Evolutionary conservation across 2,329 filamentous ascomycete genomes (phyloP).

Genomic region (Venturia carpophila): DNA sequence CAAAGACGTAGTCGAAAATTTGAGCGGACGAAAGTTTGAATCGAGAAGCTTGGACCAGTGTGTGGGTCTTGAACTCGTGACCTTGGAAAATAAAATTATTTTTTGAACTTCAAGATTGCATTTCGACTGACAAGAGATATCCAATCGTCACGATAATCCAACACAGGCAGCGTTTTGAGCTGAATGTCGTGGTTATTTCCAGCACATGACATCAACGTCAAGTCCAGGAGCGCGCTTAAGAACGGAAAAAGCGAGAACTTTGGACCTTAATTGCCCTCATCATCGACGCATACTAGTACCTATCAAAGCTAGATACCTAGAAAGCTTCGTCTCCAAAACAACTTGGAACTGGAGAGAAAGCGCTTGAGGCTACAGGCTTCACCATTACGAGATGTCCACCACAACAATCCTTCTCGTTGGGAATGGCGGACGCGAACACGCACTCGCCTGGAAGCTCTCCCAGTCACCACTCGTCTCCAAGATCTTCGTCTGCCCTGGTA

Average conservation of each 20-base stretch:
- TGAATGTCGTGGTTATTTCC: not conserved
- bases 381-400: slow-evolving; percentile 1
- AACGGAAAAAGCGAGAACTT: not conserved
- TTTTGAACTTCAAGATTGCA: not conserved
- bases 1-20: not conserved
- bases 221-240: not conserved
- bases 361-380: not conserved
- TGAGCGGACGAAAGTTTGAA: not conserved
- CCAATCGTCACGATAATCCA: not conserved
- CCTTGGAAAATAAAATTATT: not conserved
- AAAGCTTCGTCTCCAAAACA: not conserved
- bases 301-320: not conserved
- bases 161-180: not conserved
- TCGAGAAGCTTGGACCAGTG: not conserved
- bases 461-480: slow-evolving; percentile 71
- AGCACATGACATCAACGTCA: not conserved
- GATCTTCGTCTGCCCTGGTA: slow-evolving; percentile 65
- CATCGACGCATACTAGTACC: not conserved
- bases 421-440: slow-evolving; percentile 90
- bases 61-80: not conserved
- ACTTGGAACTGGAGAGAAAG: not conserved
- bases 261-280: not conserved
- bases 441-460: slow-evolving; percentile 86
- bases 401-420: slow-evolving; percentile 72
- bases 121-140: not conserved